Evolutionary conservation across 2,329 filamentous ascomycete genomes (phyloP), one percentile per base, ranked within the genome.

Genomic region (Paracoccidioides brasiliensis): DNA sequence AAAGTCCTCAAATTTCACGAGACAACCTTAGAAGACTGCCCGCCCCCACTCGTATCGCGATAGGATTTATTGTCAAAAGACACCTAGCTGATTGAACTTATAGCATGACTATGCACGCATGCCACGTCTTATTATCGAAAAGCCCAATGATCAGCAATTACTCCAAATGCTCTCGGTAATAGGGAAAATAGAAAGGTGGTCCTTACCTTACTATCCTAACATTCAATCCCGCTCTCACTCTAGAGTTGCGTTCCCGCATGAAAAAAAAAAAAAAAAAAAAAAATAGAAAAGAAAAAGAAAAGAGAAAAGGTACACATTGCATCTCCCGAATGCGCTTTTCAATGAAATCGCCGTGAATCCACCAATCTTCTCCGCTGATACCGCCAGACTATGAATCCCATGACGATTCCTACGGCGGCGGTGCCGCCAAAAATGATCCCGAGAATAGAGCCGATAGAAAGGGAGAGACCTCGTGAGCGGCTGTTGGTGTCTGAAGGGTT

Each of bases 401-500:
- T 53, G 41, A 37, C 4, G 7, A 53, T 53, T 3, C 51, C 51
- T 10, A 53, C 3, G 7, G 32, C 51, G 22, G 42, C 32, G 7
- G 42, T 53, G 14, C 51, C 51, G 5, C 51, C 51, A 42, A 53
- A 53, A 35, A 53, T n/a, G 6, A 53, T 45, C 3, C 40, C 51
- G 28, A 53, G 51, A 53, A 53, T 53, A 22, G 40, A 35, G 4
- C 28, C 40, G 22, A 53, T 33, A 14, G 51, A 37, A 15, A 53
- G n/a, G 5, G 30, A 43, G 10, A 28, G 12, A 35, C 6, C 22
- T 12, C 7, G 9, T 43, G 41, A 35, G 15, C 9, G 9, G 14
- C n/a, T 15, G 72, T 30, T 12, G 9, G 22, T 3, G 43, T 28
- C 4, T 10, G 48, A 15, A 40, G 35, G 15, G 48, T 2, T 6